A percentile compares a stretch with the other conserved stretches of the same genome.
Evolutionary conservation across 768 basidiomycete species (phyloP).

Genomic region (Austroboletus festivus): DNA sequence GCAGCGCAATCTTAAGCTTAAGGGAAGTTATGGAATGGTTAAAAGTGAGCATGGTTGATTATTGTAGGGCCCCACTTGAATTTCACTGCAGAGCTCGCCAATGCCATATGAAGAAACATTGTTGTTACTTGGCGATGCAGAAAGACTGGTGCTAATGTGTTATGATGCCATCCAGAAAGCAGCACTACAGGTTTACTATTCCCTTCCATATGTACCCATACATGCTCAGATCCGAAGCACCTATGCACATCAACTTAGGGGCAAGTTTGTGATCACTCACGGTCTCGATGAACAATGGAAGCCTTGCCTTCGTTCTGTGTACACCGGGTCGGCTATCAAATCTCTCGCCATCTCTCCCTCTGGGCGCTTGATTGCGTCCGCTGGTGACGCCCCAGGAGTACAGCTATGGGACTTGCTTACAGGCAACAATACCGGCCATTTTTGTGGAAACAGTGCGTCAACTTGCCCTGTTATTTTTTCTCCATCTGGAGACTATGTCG

Average conservation of each 20-base stretch:
- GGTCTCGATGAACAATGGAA: conserved; percentile 15
- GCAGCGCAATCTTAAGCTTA: conserved; percentile 13
- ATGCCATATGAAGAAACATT: conserved; percentile 7
- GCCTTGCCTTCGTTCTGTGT: conserved; percentile 12
- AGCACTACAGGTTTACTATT: conserved; percentile 16
- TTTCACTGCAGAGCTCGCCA: conserved; percentile 6
- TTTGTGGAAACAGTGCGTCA: conserved; percentile 3
- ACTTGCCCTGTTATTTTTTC: conserved; percentile 18
- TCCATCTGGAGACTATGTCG: conserved; percentile 11
- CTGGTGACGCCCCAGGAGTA: conserved; percentile 35
- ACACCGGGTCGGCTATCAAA: conserved; percentile 3
- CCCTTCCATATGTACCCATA: conserved; percentile 11
- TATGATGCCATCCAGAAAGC: conserved; percentile 19
- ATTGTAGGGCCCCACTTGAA: background rate
- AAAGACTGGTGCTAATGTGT: conserved; percentile 17
- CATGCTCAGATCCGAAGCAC: conserved; percentile 7
- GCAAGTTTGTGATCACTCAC: conserved; percentile 8
- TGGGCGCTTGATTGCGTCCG: conserved; percentile 17
- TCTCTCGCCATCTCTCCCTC: conserved; percentile 18
- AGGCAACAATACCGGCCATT: conserved; percentile 14
- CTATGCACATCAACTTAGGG: conserved; percentile 8
- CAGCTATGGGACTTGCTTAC: conserved; percentile 20
- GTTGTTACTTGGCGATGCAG: conserved; percentile 13
- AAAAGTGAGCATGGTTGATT: conserved; percentile 2
- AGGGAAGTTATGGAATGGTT: conserved; percentile 12